Base-by-base conservation (phyloP, 23 red algal genomes). In the Gracilaria gracilis region DNA sequence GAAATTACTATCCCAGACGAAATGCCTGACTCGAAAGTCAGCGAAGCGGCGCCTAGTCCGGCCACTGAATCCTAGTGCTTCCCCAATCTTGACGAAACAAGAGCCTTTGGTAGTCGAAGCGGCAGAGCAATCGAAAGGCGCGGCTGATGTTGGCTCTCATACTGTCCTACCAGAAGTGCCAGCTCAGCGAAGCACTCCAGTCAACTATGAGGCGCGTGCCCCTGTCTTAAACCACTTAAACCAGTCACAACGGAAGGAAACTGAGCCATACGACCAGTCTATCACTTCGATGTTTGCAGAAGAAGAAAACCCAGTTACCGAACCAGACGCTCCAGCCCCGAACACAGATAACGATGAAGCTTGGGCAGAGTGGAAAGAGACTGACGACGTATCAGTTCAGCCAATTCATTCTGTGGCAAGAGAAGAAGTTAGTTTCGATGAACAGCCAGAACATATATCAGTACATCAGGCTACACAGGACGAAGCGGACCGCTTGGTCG, bases 1-100 rank as follows among this genome's bases (percentile, higher is more conserved):
- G 79, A 82, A 4, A 50, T 77, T 24, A 31, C 72, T 25, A 77
- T 77, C n/a, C 72, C 72, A 49, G 72, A 77, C 50, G 40, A 50
- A 50, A 77, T 7, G 0, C 50, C 21, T 51, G 40, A 28, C 50
- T 23, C n/a, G 9, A 50, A 31, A 36, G 64, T 69, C 16, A 69
- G 64, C 32, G 64, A 36, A 4, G 31, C 33, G 16, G 32, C 33
- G 31, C 33, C 64, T 32, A 69, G 27, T 19, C 32, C 64, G 9
- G 16, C 32, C 28, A 16, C 31, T 36, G 32, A 19, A 32, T 9
- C 64, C 13, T n/a, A 13, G 64, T 32, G 64, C 33, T 38, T 69
- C 32, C 0, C 29, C 15, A 69, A 37, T 19, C 4, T 19, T 20
- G 29, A 32, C 15, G 64, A 37, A 37, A 0, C 29, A 19, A 34